Evolutionary conservation across 2,329 filamentous ascomycete species (phyloP).

Genomic region (Aureobasidium sp.): DNA sequence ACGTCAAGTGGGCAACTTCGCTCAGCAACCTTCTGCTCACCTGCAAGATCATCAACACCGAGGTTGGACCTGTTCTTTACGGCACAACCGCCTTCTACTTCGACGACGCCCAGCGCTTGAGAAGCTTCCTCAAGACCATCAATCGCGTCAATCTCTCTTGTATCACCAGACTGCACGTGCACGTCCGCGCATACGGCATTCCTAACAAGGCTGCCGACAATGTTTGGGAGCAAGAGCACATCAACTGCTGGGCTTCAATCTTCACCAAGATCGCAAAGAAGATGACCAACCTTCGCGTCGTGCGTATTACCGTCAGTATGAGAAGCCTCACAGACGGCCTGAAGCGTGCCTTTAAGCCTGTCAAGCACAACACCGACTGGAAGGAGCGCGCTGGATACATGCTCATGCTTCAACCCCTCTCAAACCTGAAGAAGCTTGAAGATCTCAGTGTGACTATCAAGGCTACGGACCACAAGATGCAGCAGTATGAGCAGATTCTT

Average conservation of each 20-base stretch:
- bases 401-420: constrained; percentile 11
- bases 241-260: background rate
- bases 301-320: background rate
- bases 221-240: constrained; percentile 6
- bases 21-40: background rate
- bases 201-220: background rate
- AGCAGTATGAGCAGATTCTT: background rate
- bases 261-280: background rate
- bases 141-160: background rate
- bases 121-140: constrained; percentile 8
- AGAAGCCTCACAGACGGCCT: background rate
- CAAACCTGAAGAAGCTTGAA: background rate
- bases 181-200: constrained; percentile 5
- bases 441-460: background rate
- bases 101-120: constrained; percentile 12
- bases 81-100: constrained; percentile 8
- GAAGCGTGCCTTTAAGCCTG: background rate
- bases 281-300: background rate
- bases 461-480: background rate
- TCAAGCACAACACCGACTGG: background rate
- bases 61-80: background rate
- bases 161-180: constrained; percentile 1
- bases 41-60: background rate
- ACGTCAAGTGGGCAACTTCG: background rate
- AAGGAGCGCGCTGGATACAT: constrained; percentile 3